Conservation (phyloP, 1,284 basidiomycete genomes). For the Rhodotorula mucilaginosa region DNA sequence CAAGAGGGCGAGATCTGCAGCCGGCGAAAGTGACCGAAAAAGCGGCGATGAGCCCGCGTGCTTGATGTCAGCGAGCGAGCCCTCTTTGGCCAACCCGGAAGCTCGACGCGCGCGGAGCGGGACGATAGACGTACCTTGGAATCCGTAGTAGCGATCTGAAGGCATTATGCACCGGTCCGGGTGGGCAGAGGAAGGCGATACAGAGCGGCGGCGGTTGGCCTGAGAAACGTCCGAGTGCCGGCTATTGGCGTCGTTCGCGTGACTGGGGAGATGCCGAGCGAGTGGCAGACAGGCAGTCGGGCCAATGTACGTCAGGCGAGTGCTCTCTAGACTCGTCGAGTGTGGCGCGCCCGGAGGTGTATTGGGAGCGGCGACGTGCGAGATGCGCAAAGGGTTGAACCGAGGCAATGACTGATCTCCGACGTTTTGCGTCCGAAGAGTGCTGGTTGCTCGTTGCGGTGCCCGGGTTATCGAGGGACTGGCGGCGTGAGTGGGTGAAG, state of each 20-base stretch:
- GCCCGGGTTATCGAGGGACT: too few species aligned
- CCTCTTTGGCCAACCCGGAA: too few species aligned
- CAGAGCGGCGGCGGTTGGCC: too few species aligned
- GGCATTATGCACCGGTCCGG: conserved; percentile 1
- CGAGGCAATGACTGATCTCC: neutral
- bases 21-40: neutral
- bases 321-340: too few species aligned
- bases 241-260: neutral
- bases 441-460: too few species aligned
- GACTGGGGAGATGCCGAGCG: neutral
- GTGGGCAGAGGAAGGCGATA: neutral
- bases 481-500: too few species aligned
- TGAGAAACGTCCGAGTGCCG: neutral
- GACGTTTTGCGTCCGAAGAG: too few species aligned
- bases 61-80: neutral
- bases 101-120: neutral
- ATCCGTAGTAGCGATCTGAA: conserved; percentile 36
- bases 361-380: neutral
- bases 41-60: conserved; percentile 1
- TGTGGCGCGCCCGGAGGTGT: too few species aligned
- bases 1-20: conserved; percentile 41
- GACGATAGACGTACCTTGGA: conserved; percentile 26
- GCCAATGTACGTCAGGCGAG: too few species aligned
- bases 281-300: too few species aligned
- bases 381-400: neutral